Evolutionary conservation across 2,329 filamentous ascomycete genomes (phyloP), one percentile per base, ranked within the genome.

Genomic region (Aureobasidium namibiae): DNA sequence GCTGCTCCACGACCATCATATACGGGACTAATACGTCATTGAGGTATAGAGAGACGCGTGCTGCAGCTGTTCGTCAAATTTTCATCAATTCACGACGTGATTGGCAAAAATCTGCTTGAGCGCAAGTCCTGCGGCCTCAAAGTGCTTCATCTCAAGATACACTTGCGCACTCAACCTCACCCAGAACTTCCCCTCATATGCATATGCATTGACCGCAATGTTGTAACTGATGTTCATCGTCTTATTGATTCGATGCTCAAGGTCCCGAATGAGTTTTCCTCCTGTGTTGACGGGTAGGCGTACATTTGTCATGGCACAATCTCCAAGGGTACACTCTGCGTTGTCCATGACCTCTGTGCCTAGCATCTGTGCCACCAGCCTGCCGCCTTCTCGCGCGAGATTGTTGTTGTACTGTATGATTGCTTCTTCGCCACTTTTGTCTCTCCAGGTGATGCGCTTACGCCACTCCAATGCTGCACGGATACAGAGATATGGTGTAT

Each of bases 71-170:
- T 31, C 29, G 10, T 10, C 5, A 31, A 31, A 31, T 10, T 31
- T 31, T 31, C 29, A 6, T 5, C 29, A 31, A n/a, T n/a, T 31
- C 29, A 6, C 29, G 5, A 31, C 29, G 10, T 31, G 29, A 6
- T 10, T 31, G 5, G 29, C 29, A n/a, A 33, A 36, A 4, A 54
- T 23, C 3, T n/a, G 9, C 4, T 4, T 9, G 13, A 42, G 26
- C 7, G 24, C 50, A 13, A 8, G 68, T 0, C 79, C 89, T 4
- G 81, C 80, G 81, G 82, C 89, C 69, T 87, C 82, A 67, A 94
- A 96, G 72, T 96, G 90, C 14, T 78, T 78, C 63, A 86, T 69
- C 24, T 89, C 89, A n/a, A 96, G 74, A 69, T 94, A 97, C 0
- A 94, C 81, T 76, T 96, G 91, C 16, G 83, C 89, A 68, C 88